Base-by-base conservation (phyloP, 225 moss, liverwort and hornwort species). In the Polytrichum formosum region DNA sequence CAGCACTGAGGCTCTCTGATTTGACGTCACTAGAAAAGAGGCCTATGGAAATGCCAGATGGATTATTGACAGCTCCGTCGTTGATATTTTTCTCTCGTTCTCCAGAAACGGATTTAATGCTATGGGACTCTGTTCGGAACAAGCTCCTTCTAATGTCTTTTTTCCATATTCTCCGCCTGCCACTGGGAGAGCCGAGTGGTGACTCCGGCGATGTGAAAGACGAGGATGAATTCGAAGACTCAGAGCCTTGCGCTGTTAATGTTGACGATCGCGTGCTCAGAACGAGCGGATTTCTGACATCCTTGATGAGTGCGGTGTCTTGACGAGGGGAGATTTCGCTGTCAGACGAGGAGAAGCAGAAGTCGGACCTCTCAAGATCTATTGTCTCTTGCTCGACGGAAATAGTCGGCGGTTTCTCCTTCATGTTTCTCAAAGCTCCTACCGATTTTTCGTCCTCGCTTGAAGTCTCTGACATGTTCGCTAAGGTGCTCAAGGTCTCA, bases 331-430 rank as follows among this genome's bases (percentile, higher is more conserved):
- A 79, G 28, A 78, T 73, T 74, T 81, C 85, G 28, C 78, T 79
- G 54, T 85, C 85, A 29, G 81, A 85, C 9, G 78, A 85, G 64
- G 85, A 85, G 35, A 76, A 75, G 76, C 81, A 79, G 71, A 81
- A 79, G 46, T 85, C 85, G 5, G 81, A 76, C 69, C 81, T 81
- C 68, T 85, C 85, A 59, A 85, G 56, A 55, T 85, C 81, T 29
- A 85, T 85, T 56, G 78, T 85, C 65, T 85, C 81, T 62, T 85
- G 85, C 53, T 81, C 78, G 56, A 74, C 68, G 7, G 72, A 81
- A 31, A 85, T 55, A 28, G 78, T 70, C 1, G 75, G 63, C 65
- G 72, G 64, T 54, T 26, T 76, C 61, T 81, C 75, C 26, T 55
- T 60, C 64, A 64, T 56, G 61, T 67, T 76, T 61, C 73, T 74